These are phyloP conservation scores for Candida silvatica DNA, from an alignment of 805 yeast genomes.

Conservation along the genomic window DNA sequence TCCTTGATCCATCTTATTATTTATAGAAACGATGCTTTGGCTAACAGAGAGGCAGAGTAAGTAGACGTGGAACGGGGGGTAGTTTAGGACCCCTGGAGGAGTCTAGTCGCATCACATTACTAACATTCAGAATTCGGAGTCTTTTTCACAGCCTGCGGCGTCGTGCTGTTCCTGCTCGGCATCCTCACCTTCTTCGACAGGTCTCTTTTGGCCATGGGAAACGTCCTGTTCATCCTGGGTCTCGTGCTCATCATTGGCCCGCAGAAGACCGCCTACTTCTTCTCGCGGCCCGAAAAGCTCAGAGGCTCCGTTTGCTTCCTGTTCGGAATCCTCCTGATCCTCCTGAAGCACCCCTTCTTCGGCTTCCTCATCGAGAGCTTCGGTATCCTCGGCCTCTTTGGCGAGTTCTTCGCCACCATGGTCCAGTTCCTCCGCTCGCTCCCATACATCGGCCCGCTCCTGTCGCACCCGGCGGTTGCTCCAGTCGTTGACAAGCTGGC, in stretches of 20 bases:
- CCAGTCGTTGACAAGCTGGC: conserved; percentile 63
- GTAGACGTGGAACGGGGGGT: conserved; percentile 21
- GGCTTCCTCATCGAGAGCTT: conserved; percentile 82
- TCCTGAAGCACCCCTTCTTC: conserved; percentile 66
- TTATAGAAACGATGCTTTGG: conserved; percentile 45
- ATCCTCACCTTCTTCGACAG: conserved; percentile 81
- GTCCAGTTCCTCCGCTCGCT: conserved; percentile 79
- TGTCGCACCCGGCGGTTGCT: conserved; percentile 75
- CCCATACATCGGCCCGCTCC: conserved; percentile 80
- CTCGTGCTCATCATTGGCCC: conserved; percentile 81
- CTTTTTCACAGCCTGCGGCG: conserved; percentile 83
- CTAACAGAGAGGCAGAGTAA: conserved; percentile 67
- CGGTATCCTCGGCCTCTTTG: conserved; percentile 88
- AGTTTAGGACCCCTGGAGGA: neutral
- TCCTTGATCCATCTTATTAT: neutral
- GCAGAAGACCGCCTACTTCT: conserved; percentile 71
- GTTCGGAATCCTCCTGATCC: conserved; percentile 67
- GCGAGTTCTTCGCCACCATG: conserved; percentile 83
- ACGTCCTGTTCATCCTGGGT: conserved; percentile 74
- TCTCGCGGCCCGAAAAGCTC: conserved; percentile 78
- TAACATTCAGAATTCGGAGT: conserved; percentile 69
- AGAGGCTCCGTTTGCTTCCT: conserved; percentile 79
- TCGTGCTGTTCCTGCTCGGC: conserved; percentile 72
- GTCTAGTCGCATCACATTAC: conserved; percentile 1
- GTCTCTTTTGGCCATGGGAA: conserved; percentile 84